A percentile compares a stretch with the other conserved stretches of the same genome.
phyloP scores from a whole-genome alignment of 225 moss, liverwort and hornwort genomes.

The Pseudoscleropodium purum region DNA sequence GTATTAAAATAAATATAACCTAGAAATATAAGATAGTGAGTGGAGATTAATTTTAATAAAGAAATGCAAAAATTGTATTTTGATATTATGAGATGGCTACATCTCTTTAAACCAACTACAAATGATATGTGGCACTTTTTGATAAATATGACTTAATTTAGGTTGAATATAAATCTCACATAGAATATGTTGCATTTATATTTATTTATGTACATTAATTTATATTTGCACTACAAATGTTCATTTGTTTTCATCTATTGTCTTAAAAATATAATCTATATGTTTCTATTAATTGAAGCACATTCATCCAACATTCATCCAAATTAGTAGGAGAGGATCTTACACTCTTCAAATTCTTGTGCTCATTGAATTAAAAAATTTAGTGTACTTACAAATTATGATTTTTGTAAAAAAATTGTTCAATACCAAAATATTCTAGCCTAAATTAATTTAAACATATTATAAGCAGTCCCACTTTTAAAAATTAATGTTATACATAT shows the following conservation, averaged over 20 bases:
- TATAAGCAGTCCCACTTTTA: fast-evolving
- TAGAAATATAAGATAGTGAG: background rate
- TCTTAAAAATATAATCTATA: background rate
- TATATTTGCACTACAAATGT: background rate
- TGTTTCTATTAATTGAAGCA: fast-evolving
- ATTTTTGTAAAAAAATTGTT: background rate
- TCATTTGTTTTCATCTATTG: background rate
- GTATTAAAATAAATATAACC: background rate
- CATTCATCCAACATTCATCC: background rate
- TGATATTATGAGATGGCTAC: background rate
- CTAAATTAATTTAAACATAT: background rate
- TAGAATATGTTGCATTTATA: background rate
- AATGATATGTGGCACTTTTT: background rate
- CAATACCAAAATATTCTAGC: background rate
- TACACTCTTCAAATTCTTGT: fast-evolving
- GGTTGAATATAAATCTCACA: background rate
- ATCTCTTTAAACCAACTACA: background rate
- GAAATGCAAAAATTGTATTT: background rate
- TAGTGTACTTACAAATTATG: background rate
- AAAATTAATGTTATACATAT: background rate
- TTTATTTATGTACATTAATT: background rate
- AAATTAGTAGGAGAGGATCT: background rate
- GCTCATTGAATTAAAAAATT: fast-evolving
- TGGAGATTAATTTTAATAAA: fast-evolving
- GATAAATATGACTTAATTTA: background rate